A percentile compares a stretch with the other conserved stretches of the same genome.
phyloP scores from a whole-genome alignment of 2,329 filamentous ascomycete species.

The Colletotrichum tabaci region DNA sequence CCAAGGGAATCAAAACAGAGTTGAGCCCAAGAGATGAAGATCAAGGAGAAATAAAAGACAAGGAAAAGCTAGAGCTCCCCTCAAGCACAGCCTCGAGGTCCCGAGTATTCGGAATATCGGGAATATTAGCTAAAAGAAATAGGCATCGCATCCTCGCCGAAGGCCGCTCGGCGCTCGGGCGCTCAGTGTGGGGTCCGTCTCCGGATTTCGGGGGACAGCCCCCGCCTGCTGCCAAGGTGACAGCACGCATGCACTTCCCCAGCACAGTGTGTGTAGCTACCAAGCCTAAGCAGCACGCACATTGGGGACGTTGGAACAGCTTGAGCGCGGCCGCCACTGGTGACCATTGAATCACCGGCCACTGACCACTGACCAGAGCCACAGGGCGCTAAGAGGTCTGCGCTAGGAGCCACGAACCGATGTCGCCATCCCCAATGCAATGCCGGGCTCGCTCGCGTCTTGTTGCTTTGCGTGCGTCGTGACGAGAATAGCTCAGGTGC shows the following conservation, averaged over 20 bases:
- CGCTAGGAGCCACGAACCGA: constrained; percentile 17
- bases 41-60: too few species aligned
- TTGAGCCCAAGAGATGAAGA: background rate
- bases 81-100: background rate
- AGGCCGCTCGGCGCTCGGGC: constrained; percentile 34
- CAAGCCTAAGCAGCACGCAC: background rate
- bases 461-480: background rate
- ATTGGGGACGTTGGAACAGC: background rate
- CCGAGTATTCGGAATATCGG: constrained; percentile 21
- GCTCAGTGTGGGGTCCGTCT: constrained; percentile 39
- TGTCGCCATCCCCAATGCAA: constrained; percentile 22
- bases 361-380: constrained; percentile 9
- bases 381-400: constrained; percentile 11
- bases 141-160: constrained; percentile 16
- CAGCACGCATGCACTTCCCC: background rate
- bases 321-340: too few species aligned
- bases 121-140: constrained; percentile 35
- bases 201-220: constrained; percentile 33
- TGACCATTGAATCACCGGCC: too few species aligned
- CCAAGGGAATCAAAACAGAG: background rate
- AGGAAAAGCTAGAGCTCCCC: too few species aligned
- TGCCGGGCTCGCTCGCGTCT: background rate
- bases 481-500: background rate
- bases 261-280: background rate
- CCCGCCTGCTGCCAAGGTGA: constrained; percentile 16